Evolutionary conservation across 371 early-diverging fungal species (phyloP).

Genomic region (Mortierella polycephala): DNA sequence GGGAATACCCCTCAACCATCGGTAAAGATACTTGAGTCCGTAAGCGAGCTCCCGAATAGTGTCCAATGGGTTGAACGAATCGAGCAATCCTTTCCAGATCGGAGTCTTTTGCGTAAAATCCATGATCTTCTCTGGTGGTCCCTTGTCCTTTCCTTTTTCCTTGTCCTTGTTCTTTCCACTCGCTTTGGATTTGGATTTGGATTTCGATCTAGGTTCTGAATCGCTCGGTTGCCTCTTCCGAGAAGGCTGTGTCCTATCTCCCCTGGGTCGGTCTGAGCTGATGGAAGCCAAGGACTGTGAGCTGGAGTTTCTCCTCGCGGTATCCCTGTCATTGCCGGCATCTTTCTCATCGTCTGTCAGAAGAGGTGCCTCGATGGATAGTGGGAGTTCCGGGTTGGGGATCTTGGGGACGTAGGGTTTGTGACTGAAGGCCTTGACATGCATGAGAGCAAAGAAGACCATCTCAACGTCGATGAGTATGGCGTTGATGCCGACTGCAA

Average conservation of each 20-base stretch:
- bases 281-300: conserved; percentile 13
- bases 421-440: conserved; percentile 50
- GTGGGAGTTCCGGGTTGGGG: conserved; percentile 36
- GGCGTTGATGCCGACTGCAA: conserved; percentile 49
- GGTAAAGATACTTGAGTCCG: conserved; percentile 42
- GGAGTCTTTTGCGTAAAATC: conserved; percentile 47
- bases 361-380: conserved; percentile 7
- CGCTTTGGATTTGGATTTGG: conserved; percentile 2
- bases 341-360: neutral
- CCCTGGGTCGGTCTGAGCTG: neutral
- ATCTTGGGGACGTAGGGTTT: conserved; percentile 47
- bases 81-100: conserved; percentile 42
- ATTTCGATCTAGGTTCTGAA: neutral
- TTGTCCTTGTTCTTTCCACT: conserved; percentile 7
- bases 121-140: conserved; percentile 31
- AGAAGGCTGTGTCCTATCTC: neutral
- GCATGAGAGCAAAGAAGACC: conserved; percentile 50
- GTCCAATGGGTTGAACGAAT: conserved; percentile 52
- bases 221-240: neutral
- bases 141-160: conserved; percentile 13
- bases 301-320: conserved; percentile 1
- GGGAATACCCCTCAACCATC: conserved; percentile 44
- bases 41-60: conserved; percentile 41
- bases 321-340: neutral
- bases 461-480: conserved; percentile 51